Conservation (phyloP, 805 yeast species). For the Candida montana region DNA sequence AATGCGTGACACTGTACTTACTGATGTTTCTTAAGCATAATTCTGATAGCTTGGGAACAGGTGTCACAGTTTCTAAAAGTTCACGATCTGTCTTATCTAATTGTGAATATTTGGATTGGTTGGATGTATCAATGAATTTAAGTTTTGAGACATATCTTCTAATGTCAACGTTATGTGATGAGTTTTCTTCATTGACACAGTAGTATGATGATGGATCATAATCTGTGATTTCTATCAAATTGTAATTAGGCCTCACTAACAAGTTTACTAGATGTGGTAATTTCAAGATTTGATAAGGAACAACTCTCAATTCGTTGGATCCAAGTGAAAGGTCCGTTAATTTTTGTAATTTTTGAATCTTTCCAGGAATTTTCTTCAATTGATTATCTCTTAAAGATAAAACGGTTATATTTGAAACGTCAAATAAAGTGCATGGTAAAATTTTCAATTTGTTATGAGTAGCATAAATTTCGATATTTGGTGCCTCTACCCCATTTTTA, state of each 20-base stretch:
- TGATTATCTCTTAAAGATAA: constrained; percentile 48
- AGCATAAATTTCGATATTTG: constrained; percentile 43
- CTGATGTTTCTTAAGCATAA: constrained; percentile 45
- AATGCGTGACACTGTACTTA: constrained; percentile 45
- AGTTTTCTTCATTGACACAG: constrained; percentile 22
- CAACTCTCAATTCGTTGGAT: constrained; percentile 42
- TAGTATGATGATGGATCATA: constrained; percentile 11
- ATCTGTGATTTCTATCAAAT: constrained; percentile 19
- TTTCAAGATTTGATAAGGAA: constrained; percentile 50
- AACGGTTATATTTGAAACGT: constrained; percentile 44
- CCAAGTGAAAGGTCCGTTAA: constrained; percentile 49
- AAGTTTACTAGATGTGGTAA: constrained; percentile 38
- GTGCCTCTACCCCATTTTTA: constrained; percentile 28
- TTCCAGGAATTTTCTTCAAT: constrained; percentile 41
- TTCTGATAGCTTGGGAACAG: constrained; percentile 43
- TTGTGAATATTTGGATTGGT: neutral
- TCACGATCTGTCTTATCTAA: constrained; percentile 16
- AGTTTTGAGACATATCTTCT: constrained; percentile 22
- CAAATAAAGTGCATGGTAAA: constrained; percentile 46
- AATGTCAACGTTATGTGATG: constrained; percentile 12
- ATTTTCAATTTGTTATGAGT: constrained; percentile 43
- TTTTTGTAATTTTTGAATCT: constrained; percentile 35
- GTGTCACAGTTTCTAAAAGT: constrained; percentile 16
- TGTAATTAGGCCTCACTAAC: constrained; percentile 54
- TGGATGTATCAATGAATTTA: constrained; percentile 20